Evolutionary conservation across 1,139 yeast genomes (phyloP).

Genomic region (Nakaseomyces sp.): DNA sequence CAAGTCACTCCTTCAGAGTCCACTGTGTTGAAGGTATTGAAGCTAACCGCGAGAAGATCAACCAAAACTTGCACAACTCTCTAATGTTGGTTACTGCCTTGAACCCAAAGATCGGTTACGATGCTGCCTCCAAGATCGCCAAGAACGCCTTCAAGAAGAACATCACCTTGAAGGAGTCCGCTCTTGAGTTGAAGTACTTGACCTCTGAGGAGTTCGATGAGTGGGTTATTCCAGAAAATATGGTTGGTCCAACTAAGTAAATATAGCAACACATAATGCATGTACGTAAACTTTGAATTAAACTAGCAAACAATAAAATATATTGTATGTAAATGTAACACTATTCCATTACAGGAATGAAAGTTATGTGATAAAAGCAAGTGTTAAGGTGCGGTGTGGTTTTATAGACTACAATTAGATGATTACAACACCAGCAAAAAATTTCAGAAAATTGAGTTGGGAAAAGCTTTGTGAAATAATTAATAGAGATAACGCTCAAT

Average conservation of each 20-base stretch:
- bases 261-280: not conserved
- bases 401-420: too few relatives aligned
- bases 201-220: conserved; percentile 79
- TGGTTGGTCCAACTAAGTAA: conserved; percentile 76
- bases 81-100: conserved; percentile 97
- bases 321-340: too few relatives aligned
- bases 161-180: conserved; percentile 86
- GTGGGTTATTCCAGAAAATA: conserved; percentile 96
- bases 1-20: conserved; percentile 76
- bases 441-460: too few relatives aligned
- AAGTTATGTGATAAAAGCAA: too few relatives aligned
- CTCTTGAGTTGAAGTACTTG: conserved; percentile 81
- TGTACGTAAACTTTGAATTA: not conserved
- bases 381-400: too few relatives aligned
- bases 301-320: too few relatives aligned
- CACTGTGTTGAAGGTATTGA: conserved; percentile 91
- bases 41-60: conserved; percentile 83
- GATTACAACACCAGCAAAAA: too few relatives aligned
- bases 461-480: too few relatives aligned
- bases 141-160: conserved; percentile 98
- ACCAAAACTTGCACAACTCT: conserved; percentile 82
- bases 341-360: too few relatives aligned
- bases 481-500: too few relatives aligned
- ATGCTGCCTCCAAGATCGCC: conserved; percentile 93
- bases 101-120: conserved; percentile 98